Base-by-base conservation (phyloP, 2,329 filamentous ascomycete species). In the Exophiala aquamarina region DNA sequence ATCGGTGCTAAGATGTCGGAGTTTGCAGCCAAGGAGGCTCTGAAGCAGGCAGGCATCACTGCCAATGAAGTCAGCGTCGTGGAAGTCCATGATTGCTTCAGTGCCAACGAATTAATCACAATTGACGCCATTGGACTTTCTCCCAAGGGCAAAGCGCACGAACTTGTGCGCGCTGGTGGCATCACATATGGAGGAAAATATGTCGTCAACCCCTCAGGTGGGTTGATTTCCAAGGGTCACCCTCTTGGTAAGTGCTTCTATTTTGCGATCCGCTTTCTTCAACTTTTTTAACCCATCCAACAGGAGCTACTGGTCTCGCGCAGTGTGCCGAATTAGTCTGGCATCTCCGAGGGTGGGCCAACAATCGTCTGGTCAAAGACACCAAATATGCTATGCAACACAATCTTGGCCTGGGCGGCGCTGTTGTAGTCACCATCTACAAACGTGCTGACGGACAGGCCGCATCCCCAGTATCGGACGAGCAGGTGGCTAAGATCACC, bases 81-180 rank as follows among this genome's bases (percentile, higher is more conserved):
- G 63, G 92, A 97, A 73, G 76, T 97, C 51, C 93, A 97, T 70
- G 93, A 97, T 73, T 97, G 93, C 74, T 97, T 97, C 78, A 90
- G 84, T 14, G 84, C 92, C 19, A 97, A 97, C 67, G 89, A 97
- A 75, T 87, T 97, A 86, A 79, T 93, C 41, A 84, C 83, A 2
- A 83, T 97, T 41, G 92, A 97, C 65, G 89, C 89, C 0, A 78
- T 97, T 1, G 90, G 89, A 1, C 78, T 97, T 9, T 81, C 77
- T 32, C 83, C 83, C 49, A 81, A 78, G 11, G 92, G 92, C 13
- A 92, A 89, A 67, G 93, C 92, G 0, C 91, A 96, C 66, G 89
- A 96, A 70, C 82, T 96, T 69, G 89, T 97, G 18, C 83, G 90
- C 33, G 71, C 70, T 8, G 91, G 91, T 20, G 90, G 91, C 61